These are phyloP conservation scores for Ambrosia trifida DNA, from an alignment of 129 eudicot species.

Conservation along the genomic window DNA sequence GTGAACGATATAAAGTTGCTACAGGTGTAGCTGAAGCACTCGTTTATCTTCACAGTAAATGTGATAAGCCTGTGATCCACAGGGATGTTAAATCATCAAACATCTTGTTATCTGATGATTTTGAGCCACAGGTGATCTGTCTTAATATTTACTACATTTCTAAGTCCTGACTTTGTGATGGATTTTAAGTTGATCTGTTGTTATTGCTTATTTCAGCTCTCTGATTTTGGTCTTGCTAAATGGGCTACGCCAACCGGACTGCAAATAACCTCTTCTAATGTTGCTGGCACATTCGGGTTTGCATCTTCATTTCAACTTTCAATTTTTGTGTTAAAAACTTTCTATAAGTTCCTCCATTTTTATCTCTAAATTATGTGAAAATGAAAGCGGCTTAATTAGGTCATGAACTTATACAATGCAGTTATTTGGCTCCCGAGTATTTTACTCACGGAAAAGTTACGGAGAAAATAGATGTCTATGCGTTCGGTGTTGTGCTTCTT, in stretches of 20 bases:
- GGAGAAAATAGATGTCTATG: slow-evolving; percentile 87
- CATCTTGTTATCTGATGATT: slow-evolving; percentile 77
- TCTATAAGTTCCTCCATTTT: neutral
- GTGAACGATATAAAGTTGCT: slow-evolving; percentile 81
- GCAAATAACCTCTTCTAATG: slow-evolving; percentile 72
- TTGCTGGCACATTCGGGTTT: slow-evolving; percentile 96
- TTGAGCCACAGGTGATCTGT: slow-evolving; percentile 76
- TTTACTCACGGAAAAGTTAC: slow-evolving; percentile 92
- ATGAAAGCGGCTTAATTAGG: neutral
- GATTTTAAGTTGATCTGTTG: neutral
- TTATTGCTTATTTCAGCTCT: slow-evolving; percentile 56
- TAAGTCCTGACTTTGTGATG: too few species aligned
- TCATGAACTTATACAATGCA: slow-evolving; percentile 32
- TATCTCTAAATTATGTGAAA: neutral
- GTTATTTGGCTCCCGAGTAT: slow-evolving; percentile 97
- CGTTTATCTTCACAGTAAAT: slow-evolving; percentile 65
- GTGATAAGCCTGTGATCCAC: slow-evolving; percentile 74
- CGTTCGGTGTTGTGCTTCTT: slow-evolving; percentile 91
- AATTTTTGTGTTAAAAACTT: neutral
- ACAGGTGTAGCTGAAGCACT: slow-evolving; percentile 92
- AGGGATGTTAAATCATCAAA: slow-evolving; percentile 96
- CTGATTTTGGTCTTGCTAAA: slow-evolving; percentile 96
- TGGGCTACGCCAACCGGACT: slow-evolving; percentile 73
- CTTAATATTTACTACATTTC: slow-evolving; percentile 17
- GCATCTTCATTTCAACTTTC: slow-evolving; percentile 31